These are phyloP conservation scores for Penicilliopsis zonata DNA, from an alignment of 495 filamentous ascomycete species.

Conservation along the genomic window DNA sequence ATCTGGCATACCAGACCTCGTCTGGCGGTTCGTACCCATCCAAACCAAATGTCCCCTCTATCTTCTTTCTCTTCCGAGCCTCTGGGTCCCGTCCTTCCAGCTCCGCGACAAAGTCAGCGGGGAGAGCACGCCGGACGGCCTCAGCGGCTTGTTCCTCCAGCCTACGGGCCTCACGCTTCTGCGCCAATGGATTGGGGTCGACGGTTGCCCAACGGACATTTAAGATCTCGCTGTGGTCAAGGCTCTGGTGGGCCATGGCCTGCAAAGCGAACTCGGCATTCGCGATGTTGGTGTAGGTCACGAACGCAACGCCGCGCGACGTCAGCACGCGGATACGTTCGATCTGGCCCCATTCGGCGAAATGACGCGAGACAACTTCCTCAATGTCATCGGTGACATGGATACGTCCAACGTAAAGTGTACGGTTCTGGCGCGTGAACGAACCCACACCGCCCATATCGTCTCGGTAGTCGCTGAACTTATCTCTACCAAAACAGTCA, in stretches of 20 bases:
- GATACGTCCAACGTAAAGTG: slow-evolving; percentile 84
- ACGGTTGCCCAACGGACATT: slow-evolving; percentile 97
- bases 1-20: slow-evolving; percentile 78
- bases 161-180: slow-evolving; percentile 77
- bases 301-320: slow-evolving; percentile 76
- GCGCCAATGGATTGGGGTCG: slow-evolving; percentile 91
- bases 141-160: slow-evolving; percentile 98
- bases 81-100: slow-evolving; percentile 85
- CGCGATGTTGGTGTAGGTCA: slow-evolving; percentile 77
- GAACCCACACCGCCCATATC: slow-evolving; percentile 94
- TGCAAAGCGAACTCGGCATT: slow-evolving; percentile 86
- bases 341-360: slow-evolving; percentile 86
- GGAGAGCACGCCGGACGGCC: slow-evolving; percentile 81
- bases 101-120: slow-evolving; percentile 83
- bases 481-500: slow-evolving; percentile 89
- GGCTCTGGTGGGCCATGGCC: slow-evolving; percentile 76
- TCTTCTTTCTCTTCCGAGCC: slow-evolving; percentile 73
- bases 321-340: slow-evolving; percentile 89
- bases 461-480: slow-evolving; percentile 76
- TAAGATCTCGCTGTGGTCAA: slow-evolving; percentile 82
- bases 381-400: slow-evolving; percentile 97
- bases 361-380: slow-evolving; percentile 88
- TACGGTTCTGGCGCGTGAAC: slow-evolving; percentile 85
- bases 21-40: slow-evolving; percentile 91
- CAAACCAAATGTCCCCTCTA: slow-evolving; percentile 81